Percentiles rank a stretch among this genome's conserved stretches.
These are phyloP conservation scores for Solanum microdontum DNA, from an alignment of 257 asterid genomes.

Conservation along the genomic window DNA sequence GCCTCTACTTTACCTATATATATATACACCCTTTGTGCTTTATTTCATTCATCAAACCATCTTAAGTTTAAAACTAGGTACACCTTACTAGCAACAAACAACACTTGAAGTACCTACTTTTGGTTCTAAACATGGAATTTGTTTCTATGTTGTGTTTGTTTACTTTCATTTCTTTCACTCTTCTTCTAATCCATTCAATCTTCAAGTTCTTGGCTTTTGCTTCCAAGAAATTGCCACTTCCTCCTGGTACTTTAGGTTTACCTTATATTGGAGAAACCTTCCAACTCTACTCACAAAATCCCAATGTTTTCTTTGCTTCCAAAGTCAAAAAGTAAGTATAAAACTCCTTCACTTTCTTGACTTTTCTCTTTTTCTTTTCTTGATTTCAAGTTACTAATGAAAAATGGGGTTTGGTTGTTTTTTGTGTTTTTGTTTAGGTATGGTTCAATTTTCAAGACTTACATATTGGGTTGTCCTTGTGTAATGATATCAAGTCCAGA, in stretches of 20 bases:
- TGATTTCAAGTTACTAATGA: background rate
- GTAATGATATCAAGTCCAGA: conserved; percentile 37
- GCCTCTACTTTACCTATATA: conserved; percentile 15
- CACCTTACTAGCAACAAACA: background rate
- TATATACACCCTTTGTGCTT: conserved; percentile 17
- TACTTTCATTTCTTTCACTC: conserved; percentile 3
- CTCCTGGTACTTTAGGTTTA: conserved; percentile 37
- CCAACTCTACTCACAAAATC: conserved; percentile 27
- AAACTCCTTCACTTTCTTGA: background rate
- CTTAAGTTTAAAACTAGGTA: background rate
- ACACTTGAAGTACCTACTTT: background rate
- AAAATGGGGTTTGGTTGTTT: background rate
- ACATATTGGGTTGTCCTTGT: conserved; percentile 31
- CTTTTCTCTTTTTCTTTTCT: background rate
- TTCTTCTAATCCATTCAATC: conserved; percentile 5
- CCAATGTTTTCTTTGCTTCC: conserved; percentile 26
- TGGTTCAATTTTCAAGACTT: conserved; percentile 39
- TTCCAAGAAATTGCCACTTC: conserved; percentile 26
- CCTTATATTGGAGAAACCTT: conserved; percentile 34
- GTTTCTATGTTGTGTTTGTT: conserved; percentile 5
- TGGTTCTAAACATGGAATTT: conserved; percentile 31
- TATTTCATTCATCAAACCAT: conserved; percentile 6
- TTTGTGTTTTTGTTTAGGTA: background rate
- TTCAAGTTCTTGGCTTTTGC: conserved; percentile 22
- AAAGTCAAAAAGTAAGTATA: conserved; percentile 22